phyloP scores from a whole-genome alignment of 2,329 filamentous ascomycete genomes.

The Calonectria pauciramosa region DNA sequence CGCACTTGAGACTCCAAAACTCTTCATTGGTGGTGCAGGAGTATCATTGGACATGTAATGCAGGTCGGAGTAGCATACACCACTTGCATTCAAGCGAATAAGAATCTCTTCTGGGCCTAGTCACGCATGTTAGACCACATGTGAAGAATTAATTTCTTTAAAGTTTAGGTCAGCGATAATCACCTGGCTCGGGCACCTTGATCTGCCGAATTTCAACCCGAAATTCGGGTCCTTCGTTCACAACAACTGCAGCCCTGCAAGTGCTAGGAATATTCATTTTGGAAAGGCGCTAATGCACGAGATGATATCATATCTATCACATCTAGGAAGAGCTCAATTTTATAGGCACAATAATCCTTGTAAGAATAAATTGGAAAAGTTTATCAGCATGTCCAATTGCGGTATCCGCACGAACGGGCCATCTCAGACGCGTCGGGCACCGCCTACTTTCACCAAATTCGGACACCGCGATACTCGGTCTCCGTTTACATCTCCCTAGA shows the following conservation, averaged over 20 bases:
- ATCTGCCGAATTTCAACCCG: background rate
- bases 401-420: background rate
- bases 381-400: background rate
- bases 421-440: background rate
- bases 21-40: background rate
- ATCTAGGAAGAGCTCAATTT: background rate
- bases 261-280: background rate
- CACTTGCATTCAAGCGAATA: background rate
- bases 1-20: background rate
- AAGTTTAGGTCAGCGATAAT: background rate
- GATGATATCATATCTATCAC: too few species aligned
- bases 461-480: background rate
- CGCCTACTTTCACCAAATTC: background rate
- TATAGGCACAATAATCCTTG: background rate
- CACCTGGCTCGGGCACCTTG: background rate
- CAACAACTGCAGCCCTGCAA: background rate
- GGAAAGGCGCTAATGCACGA: background rate
- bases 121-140: background rate
- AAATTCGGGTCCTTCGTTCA: background rate
- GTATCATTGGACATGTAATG: constrained; percentile 4
- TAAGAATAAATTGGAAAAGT: background rate
- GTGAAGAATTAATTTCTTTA: background rate
- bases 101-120: background rate
- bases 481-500: background rate
- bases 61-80: background rate